phyloP scores from a whole-genome alignment of 192 early-diverging fungal species.

The Backusella australiensis region DNA sequence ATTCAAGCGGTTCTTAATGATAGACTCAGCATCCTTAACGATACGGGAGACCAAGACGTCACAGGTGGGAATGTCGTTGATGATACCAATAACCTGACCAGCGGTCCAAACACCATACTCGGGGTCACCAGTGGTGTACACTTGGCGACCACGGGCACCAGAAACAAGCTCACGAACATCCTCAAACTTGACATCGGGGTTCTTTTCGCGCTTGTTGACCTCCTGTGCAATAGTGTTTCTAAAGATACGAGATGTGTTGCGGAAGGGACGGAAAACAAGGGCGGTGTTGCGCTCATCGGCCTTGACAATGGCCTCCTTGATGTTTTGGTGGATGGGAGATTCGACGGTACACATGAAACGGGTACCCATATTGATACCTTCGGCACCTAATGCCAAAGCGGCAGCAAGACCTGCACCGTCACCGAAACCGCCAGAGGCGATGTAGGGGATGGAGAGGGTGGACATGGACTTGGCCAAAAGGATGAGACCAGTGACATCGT shows the following conservation, averaged over 20 bases:
- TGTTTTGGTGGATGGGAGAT: constrained; percentile 67
- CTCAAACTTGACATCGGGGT: constrained; percentile 62
- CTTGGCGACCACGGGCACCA: constrained; percentile 58
- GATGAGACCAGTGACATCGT: constrained; percentile 72
- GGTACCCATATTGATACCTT: constrained; percentile 81
- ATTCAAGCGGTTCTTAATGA: constrained; percentile 26
- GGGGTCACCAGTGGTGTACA: constrained; percentile 54
- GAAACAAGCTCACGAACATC: constrained; percentile 69
- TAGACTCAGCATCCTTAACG: constrained; percentile 49
- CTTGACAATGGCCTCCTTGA: constrained; percentile 72
- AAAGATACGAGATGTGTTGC: constrained; percentile 78
- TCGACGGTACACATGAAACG: constrained; percentile 85
- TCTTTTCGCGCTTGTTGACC: constrained; percentile 65
- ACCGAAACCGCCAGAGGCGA: constrained; percentile 79
- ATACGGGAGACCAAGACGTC: constrained; percentile 60
- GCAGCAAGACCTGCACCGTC: constrained; percentile 76
- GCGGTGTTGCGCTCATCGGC: constrained; percentile 63
- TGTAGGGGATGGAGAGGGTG: constrained; percentile 65
- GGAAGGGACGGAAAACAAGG: constrained; percentile 73
- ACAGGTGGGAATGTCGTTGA: constrained; percentile 80
- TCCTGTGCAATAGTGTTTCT: constrained; percentile 68
- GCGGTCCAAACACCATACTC: constrained; percentile 63
- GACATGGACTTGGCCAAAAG: constrained; percentile 71
- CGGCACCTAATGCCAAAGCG: constrained; percentile 50
- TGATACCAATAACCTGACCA: constrained; percentile 68